These are phyloP conservation scores for Pythium utonaiense DNA, from an alignment of 352 stramenopile species.

Conservation along the genomic window DNA sequence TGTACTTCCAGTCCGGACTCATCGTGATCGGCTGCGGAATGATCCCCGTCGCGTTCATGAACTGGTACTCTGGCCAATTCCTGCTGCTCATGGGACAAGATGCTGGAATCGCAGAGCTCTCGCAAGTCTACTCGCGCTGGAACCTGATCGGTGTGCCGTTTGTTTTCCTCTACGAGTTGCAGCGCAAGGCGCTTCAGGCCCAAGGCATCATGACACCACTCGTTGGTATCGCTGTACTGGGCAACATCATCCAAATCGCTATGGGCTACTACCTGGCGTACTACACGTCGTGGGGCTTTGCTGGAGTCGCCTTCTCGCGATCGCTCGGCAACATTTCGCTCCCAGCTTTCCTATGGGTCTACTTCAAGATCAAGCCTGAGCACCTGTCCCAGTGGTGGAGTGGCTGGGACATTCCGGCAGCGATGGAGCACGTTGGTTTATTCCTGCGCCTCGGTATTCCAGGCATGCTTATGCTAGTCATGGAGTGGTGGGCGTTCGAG, in stretches of 20 bases:
- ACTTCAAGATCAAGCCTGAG: slow-evolving; percentile 38
- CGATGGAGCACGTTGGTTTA: slow-evolving; percentile 40
- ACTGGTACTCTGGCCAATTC: slow-evolving; percentile 51
- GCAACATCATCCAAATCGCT: slow-evolving; percentile 54
- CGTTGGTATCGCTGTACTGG: slow-evolving; percentile 41
- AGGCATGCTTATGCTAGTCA: slow-evolving; percentile 59
- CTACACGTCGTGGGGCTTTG: slow-evolving; percentile 70
- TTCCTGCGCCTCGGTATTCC: slow-evolving; percentile 70
- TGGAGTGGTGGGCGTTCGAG: slow-evolving; percentile 82
- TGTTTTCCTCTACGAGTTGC: slow-evolving; percentile 45
- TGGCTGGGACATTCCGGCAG: slow-evolving; percentile 58
- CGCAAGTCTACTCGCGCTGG: slow-evolving; percentile 46
- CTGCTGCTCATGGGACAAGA: slow-evolving; percentile 54
- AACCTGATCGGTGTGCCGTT: slow-evolving; percentile 13
- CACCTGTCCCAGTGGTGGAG: slow-evolving; percentile 50
- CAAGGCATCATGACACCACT: slow-evolving; percentile 63
- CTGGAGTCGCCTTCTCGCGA: slow-evolving; percentile 66
- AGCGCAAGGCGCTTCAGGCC: slow-evolving; percentile 60
- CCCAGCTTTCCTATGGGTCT: slow-evolving; percentile 46
- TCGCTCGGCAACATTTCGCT: slow-evolving; percentile 58
- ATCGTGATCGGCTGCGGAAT: slow-evolving; percentile 46
- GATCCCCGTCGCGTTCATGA: slow-evolving; percentile 41
- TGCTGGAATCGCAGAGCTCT: slow-evolving; percentile 35
- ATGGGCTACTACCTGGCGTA: slow-evolving; percentile 71
- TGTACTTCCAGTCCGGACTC: slow-evolving; percentile 64